These are phyloP conservation scores for Herpetospermum pedunculosum DNA, from an alignment of 306 rosid genomes.

Conservation along the genomic window DNA sequence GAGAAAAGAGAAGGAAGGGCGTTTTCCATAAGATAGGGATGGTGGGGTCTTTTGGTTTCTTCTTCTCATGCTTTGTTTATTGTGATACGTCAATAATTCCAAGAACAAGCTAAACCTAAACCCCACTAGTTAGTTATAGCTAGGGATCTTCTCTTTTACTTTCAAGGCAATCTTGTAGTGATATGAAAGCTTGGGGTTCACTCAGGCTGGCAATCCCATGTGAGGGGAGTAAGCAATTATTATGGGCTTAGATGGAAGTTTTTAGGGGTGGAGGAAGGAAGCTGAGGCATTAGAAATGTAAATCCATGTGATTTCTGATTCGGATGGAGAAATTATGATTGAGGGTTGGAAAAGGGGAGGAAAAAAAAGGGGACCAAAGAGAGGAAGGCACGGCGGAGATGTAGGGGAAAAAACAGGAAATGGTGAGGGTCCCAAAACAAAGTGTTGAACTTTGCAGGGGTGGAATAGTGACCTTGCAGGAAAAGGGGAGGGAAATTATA, in stretches of 20 bases:
- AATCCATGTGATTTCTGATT: neutral
- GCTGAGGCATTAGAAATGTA: neutral
- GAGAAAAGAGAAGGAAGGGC: neutral
- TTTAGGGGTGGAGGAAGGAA: neutral
- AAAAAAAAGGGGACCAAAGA: neutral
- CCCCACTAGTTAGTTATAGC: constrained; percentile 2
- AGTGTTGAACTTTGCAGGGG: neutral
- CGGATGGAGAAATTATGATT: neutral
- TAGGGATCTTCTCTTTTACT: neutral
- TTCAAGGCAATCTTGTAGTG: neutral
- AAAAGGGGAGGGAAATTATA: no score
- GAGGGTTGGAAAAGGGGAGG: constrained; percentile 8
- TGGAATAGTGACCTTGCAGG: neutral
- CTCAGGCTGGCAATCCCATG: neutral
- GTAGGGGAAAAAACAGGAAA: constrained; percentile 14
- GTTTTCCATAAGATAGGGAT: neutral
- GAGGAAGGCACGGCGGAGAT: constrained; percentile 22
- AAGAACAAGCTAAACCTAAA: neutral
- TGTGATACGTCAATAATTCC: neutral
- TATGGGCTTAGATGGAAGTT: neutral
- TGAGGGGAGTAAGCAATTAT: neutral
- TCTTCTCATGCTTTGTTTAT: neutral
- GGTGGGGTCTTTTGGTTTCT: constrained; percentile 10
- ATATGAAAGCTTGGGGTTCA: constrained; percentile 6
- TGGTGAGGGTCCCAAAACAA: constrained; percentile 16